A percentile compares a stretch with the other conserved stretches of the same genome.
These are phyloP conservation scores for Globisporangium canariense DNA, from an alignment of 352 stramenopile genomes.

Conservation along the genomic window DNA sequence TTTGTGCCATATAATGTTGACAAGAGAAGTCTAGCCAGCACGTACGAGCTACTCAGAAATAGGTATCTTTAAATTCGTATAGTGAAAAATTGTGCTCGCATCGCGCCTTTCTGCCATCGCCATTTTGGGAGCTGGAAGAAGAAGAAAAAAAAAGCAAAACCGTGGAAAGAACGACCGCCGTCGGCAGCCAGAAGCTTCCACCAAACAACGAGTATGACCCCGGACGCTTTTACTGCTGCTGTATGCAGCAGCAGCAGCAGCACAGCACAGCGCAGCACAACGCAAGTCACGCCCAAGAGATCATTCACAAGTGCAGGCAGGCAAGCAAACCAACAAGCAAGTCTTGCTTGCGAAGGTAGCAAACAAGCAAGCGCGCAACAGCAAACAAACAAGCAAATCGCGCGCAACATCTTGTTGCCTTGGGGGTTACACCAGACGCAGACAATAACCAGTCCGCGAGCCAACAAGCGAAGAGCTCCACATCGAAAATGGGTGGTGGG, in stretches of 20 bases:
- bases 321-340: background rate
- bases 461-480: too few relatives aligned
- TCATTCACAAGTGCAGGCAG: background rate
- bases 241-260: too few relatives aligned
- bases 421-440: background rate
- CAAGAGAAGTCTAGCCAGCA: too few relatives aligned
- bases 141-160: constrained; percentile 7
- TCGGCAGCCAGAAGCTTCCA: constrained; percentile 6
- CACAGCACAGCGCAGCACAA: constrained; percentile 1
- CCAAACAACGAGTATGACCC: background rate
- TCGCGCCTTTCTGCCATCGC: background rate
- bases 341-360: background rate
- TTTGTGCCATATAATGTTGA: too few relatives aligned
- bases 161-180: constrained; percentile 8
- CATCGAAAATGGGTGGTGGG: constrained; percentile 13
- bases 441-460: background rate
- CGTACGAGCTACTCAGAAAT: too few relatives aligned
- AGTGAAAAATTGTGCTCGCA: background rate
- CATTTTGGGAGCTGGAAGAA: constrained; percentile 2
- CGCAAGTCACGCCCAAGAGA: constrained; percentile 8
- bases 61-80: background rate
- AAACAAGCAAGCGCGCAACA: background rate
- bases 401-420: background rate
- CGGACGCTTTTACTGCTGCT: background rate
- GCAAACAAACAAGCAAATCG: background rate